Evolutionary conservation across 352 stramenopile species (phyloP).

Genomic region (Phytopythium mirpurense): DNA sequence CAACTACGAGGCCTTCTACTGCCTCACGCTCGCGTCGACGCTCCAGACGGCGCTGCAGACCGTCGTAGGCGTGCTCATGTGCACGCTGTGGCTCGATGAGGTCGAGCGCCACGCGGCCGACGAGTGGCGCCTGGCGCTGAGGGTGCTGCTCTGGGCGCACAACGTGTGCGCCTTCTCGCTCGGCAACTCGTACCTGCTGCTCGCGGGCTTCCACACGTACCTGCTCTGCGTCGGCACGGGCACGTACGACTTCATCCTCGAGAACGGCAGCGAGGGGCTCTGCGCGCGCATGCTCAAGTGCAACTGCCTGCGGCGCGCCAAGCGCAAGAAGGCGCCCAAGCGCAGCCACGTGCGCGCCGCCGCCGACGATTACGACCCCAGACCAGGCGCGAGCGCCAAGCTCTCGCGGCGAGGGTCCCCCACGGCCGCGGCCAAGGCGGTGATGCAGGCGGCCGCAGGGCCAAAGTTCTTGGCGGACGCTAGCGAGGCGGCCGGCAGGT

Average conservation of each 20-base stretch:
- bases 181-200: slow-evolving; percentile 59
- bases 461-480: neutral
- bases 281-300: slow-evolving; percentile 78
- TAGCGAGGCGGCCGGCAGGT: neutral
- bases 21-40: slow-evolving; percentile 55
- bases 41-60: slow-evolving; percentile 57
- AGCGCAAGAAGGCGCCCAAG: slow-evolving; percentile 26
- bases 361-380: slow-evolving; percentile 1
- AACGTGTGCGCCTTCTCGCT: slow-evolving; percentile 57
- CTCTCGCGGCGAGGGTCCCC: slow-evolving; percentile 6
- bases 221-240: slow-evolving; percentile 59
- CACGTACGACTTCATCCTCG: slow-evolving; percentile 84
- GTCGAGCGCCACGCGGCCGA: slow-evolving; percentile 31
- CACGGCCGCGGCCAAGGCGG: slow-evolving; percentile 8
- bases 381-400: neutral
- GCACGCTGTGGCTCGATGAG: slow-evolving; percentile 60
- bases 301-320: slow-evolving; percentile 40
- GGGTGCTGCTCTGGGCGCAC: slow-evolving; percentile 68
- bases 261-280: slow-evolving; percentile 65
- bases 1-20: slow-evolving; percentile 82
- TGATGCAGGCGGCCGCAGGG: neutral
- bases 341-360: slow-evolving; percentile 26
- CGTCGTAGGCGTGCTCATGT: slow-evolving; percentile 69
- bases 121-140: slow-evolving; percentile 39
- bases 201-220: slow-evolving; percentile 78